Percentiles rank a stretch among this genome's conserved stretches.
Conservation (phyloP, 129 eudicot species). For the Pittosporum tobira region DNA sequence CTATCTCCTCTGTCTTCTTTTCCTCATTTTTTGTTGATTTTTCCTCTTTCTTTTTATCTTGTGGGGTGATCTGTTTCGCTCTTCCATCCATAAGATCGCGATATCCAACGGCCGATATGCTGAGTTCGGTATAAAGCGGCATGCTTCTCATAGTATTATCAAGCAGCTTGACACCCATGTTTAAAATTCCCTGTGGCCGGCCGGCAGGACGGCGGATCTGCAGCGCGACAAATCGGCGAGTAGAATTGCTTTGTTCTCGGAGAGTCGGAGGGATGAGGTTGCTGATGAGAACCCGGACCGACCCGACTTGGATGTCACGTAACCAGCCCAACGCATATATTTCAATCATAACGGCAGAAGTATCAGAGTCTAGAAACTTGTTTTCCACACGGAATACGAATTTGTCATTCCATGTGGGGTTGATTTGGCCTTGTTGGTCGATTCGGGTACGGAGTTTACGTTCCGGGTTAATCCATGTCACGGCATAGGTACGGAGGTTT, state of each 20-base stretch:
- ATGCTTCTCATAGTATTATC: slow-evolving; percentile 22
- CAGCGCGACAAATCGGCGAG: slow-evolving; percentile 23
- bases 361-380: slow-evolving; percentile 17
- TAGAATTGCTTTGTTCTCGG: slow-evolving; percentile 9
- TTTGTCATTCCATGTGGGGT: slow-evolving; percentile 58
- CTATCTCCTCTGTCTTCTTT: not conserved
- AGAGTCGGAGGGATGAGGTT: slow-evolving; percentile 15
- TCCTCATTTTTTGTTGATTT: not conserved
- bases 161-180: slow-evolving; percentile 18
- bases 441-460: slow-evolving; percentile 29
- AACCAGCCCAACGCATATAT: slow-evolving; percentile 23
- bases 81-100: slow-evolving; percentile 10
- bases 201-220: slow-evolving; percentile 46
- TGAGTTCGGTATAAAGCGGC: slow-evolving; percentile 20
- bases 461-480: slow-evolving; percentile 35
- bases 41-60: not conserved
- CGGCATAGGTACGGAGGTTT: slow-evolving; percentile 41
- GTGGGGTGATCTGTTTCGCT: not conserved
- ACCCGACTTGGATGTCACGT: slow-evolving; percentile 24
- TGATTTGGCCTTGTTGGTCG: slow-evolving; percentile 25
- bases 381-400: slow-evolving; percentile 36
- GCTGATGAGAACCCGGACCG: slow-evolving; percentile 18
- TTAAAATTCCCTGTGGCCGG: slow-evolving; percentile 34
- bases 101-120: not conserved
- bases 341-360: slow-evolving; percentile 16